Percentiles rank a stretch among this genome's conserved stretches.
phyloP scores from a whole-genome alignment of 306 rosid genomes.

The Medicago arabica region DNA sequence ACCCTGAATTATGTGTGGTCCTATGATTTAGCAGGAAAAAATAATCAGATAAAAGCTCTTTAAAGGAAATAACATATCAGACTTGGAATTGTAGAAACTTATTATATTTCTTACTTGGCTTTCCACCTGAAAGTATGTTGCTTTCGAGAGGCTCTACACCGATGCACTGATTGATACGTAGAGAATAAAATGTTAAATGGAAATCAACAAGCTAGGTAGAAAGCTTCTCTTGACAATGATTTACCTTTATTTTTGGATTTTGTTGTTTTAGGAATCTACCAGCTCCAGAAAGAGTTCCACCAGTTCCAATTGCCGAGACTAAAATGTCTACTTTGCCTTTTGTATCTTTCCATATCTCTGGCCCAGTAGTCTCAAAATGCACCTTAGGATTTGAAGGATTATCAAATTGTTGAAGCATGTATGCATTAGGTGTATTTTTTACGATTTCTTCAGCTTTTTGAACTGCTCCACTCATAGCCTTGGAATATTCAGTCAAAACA shows the following conservation, averaged over 20 bases:
- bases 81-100: constrained; percentile 38
- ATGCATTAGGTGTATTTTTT: constrained; percentile 73
- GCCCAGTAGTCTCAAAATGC: constrained; percentile 97
- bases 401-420: constrained; percentile 98
- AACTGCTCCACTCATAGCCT: constrained; percentile 98
- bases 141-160: constrained; percentile 94
- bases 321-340: constrained; percentile 94
- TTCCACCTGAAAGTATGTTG: constrained; percentile 93
- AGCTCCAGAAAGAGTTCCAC: constrained; percentile 91
- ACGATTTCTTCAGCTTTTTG: constrained; percentile 94
- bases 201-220: constrained; percentile 37
- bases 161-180: constrained; percentile 68
- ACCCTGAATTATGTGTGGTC: constrained; percentile 99
- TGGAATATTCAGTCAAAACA: constrained; percentile 80
- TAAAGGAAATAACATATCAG: background rate
- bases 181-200: constrained; percentile 34
- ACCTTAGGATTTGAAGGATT: constrained; percentile 97
- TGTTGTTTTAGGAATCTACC: constrained; percentile 82
- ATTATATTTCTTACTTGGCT: constrained; percentile 70
- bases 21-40: constrained; percentile 52
- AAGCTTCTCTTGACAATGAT: constrained; percentile 31
- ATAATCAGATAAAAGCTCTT: constrained; percentile 25
- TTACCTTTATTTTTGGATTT: constrained; percentile 70
- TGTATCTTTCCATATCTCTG: constrained; percentile 99
- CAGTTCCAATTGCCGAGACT: constrained; percentile 94